Base-by-base conservation (phyloP, 371 early-diverging fungal species). In the Nematocida minor region DNA sequence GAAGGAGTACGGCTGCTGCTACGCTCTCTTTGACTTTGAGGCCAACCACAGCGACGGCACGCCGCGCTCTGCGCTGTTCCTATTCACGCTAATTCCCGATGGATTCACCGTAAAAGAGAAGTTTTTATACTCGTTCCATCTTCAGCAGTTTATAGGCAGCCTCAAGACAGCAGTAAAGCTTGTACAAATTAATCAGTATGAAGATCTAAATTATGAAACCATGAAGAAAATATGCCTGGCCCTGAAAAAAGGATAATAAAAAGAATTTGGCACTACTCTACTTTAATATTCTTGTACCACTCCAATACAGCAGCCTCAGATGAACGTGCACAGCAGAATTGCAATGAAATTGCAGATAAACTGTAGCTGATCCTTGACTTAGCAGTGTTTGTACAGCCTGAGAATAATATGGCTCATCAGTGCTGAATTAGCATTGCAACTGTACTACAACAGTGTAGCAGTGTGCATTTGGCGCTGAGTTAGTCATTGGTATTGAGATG, bases 1-100 rank as follows among this genome's bases (percentile, higher is more conserved):
- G 16, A 74, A 67, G 11, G 54, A 62, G 18, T 22, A 69, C 42
- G 78, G 44, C 6, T 70, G 81, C 53, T 82, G 80, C 57, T 80
- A 79, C 66, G 79, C 79, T 29, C 42, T 82, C 18, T 84, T 82
- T 70, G 84, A 84, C 62, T 84, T 84, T 53, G 80, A 79, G 46
- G 78, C 71, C 25, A 63, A 68, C 42, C 68, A 71, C 53, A 32
- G 49, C 41, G 74, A 80, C 36, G 81, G 80, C 29, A 38, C 60
- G 7, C 79, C 66, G 40, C 63, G 78, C 38, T 82, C 80, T 36
- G 66, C 67, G 14, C 60, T 84, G 2, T 80, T 81, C 55, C 54
- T 84, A 11, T 78, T 84, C 42, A 79, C 80, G 9, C 69, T 67
- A 41, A 81, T 82, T 48, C 82, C 82, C 4, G 84, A 84, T 36